Base-by-base conservation (phyloP, 192 early-diverging fungal genomes). In the Fimicolochytrium jonesii region DNA sequence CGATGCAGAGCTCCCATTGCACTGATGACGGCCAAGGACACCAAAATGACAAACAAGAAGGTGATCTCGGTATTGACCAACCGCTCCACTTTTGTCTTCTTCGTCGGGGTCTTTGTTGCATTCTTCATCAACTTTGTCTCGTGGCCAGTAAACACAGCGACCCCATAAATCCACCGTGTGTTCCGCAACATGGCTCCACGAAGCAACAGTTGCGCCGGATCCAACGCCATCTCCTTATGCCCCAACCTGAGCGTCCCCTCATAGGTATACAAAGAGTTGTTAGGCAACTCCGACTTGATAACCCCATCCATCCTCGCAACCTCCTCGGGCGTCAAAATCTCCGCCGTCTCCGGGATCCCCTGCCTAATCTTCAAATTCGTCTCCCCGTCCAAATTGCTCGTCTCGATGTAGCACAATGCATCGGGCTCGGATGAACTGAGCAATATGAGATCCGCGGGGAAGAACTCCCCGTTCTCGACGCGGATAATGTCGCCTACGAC, bases 51-150 rank as follows among this genome's bases (percentile, higher is more conserved):
- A 59, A 98, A 98, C 66, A 98, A 71, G 49, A 91, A 94, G 33
- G 94, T 81, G 68, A 98, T 98, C 71, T 98, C 89, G 23, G 81
- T 76, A 76, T 98, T 98, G 39, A 94, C 94, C 51, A 91, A 86
- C 49, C 81, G 82, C 68, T 92, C 93, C 0, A 98, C 87, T 46
- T 87, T 88, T 1, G 96, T 95, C 34, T 82, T 86, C 73, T 98
- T 98, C 70, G 90, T 91, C 6, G 94, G 94, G n/a, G 92, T 90
- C 22, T 80, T 80, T 44, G 85, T 90, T 0, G 93, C 91, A 61
- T 98, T 98, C 66, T 88, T 82, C 93, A 98, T 95, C 34, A 98
- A 78, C 70, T 98, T 98, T 11, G 94, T 91, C 59, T 98, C 96
- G 68, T 97, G 94, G 41, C 96, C 96, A 4, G 96, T 98, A 62